Evolutionary conservation across 345 rosid species (phyloP), one percentile per base, ranked within the genome.

Genomic region (Corchorus capsularis): DNA sequence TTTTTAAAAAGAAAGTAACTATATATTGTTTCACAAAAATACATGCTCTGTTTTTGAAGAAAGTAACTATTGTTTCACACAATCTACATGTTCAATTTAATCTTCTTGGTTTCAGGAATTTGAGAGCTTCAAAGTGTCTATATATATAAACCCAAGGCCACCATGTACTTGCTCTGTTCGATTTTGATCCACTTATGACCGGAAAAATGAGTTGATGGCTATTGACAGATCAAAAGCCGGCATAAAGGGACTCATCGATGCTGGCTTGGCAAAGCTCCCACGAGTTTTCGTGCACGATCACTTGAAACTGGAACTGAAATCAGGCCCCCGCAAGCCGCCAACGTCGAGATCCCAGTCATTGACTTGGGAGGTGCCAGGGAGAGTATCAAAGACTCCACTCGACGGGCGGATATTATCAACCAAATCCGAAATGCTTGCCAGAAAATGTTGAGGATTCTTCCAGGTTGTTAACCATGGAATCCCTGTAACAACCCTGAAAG

Each of bases 401-500:
- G 43, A 39, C 83, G 76, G 16, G 15, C 37, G 50, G 45, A 46
- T 69, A 64, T 19, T 1, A 27, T 57, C 2, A 60, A 69, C 9
- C 2, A 76, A 57, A 50, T 74, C 14, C 10, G 27, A 20, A 70
- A 47, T n/a, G 80, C 86, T 5, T 46, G 50, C 13, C 47, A 19
- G 54, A 68, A 52, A 41, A n/a, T n/a, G n/a, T n/a, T 77, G 81
- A 78, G 81, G 85, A 0, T 77, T 84, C 68, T 84, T 83, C 52
- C 82, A 78, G 47, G 52, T 73, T 2, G 45, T 75, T 46, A 80
- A 71, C 46, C 80, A 81, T 22, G 79, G 81, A 34, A 76, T 76
- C 50, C 73, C 79, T 0, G 39, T 19, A 1, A 55, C 37, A 22
- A 63, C 78, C 27, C 16, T 81, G 46, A 39, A 77, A 15, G 77